A percentile compares a stretch with the other conserved stretches of the same genome.
Evolutionary conservation across 257 asterid species (phyloP).

Genomic region (Gentiana straminea): DNA sequence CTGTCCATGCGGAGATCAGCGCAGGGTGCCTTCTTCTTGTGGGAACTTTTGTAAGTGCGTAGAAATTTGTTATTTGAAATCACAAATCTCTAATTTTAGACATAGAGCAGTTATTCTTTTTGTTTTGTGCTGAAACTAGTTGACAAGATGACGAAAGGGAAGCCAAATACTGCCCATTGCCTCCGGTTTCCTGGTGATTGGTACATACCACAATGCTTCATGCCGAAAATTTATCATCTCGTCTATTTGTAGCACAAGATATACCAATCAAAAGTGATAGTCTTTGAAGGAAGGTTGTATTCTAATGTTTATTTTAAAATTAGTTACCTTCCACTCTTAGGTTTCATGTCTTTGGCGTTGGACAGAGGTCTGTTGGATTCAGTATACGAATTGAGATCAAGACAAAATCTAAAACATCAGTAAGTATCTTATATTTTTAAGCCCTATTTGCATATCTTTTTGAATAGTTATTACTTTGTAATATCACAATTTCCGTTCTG

Average conservation of each 20-base stretch:
- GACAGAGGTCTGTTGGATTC: conserved; percentile 76
- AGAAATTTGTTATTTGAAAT: conserved; percentile 1
- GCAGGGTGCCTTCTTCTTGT: conserved; percentile 95
- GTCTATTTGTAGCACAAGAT: too few relatives aligned
- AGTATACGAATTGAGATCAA: conserved; percentile 71
- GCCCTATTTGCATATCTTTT: neutral
- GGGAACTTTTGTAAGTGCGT: conserved; percentile 80
- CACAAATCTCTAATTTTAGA: conserved; percentile 1
- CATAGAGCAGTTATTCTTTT: conserved; percentile 5
- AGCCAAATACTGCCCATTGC: conserved; percentile 97
- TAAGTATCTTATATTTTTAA: conserved; percentile 20
- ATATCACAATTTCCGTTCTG: neutral
- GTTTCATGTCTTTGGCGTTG: conserved; percentile 96
- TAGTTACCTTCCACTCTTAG: conserved; percentile 20
- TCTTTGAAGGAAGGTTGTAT: too few relatives aligned
- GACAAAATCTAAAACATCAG: conserved; percentile 72
- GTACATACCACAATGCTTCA: conserved; percentile 21
- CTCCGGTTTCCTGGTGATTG: conserved; percentile 92
- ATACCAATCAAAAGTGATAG: too few relatives aligned
- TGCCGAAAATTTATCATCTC: too few relatives aligned
- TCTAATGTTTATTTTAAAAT: too few relatives aligned
- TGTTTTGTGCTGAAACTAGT: conserved; percentile 33
- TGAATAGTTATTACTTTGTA: neutral
- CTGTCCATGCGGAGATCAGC: conserved; percentile 96
- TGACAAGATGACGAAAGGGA: conserved; percentile 92